Evolutionary conservation across 108 stramenopile genomes (phyloP).

Genomic region (Pseudonitzschia pungens): DNA sequence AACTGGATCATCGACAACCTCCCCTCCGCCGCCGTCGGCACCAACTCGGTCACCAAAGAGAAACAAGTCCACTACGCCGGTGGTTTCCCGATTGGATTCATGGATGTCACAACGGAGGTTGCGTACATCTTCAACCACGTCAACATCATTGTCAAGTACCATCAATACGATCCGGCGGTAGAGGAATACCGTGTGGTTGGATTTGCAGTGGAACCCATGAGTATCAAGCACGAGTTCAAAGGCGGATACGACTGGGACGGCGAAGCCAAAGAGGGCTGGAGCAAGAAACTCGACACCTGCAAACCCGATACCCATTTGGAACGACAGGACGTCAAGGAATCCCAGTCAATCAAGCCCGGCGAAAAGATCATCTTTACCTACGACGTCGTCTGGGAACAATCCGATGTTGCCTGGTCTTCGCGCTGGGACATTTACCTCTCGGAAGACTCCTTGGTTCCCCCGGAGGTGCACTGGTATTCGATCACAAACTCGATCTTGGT

Average conservation of each 20-base stretch:
- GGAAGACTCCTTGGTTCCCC: conserved; percentile 89
- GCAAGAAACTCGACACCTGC: conserved; percentile 74
- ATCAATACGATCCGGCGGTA: conserved; percentile 67
- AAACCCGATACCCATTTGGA: conserved; percentile 37
- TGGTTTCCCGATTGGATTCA: conserved; percentile 93
- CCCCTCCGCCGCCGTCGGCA: conserved; percentile 86
- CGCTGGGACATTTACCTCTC: conserved; percentile 98
- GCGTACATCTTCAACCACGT: conserved; percentile 95
- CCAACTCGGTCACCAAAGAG: conserved; percentile 44
- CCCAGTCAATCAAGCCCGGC: conserved; percentile 53
- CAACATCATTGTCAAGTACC: conserved; percentile 90
- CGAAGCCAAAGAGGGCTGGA: conserved; percentile 48
- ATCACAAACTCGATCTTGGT: conserved; percentile 95
- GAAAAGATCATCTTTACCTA: conserved; percentile 95
- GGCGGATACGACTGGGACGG: conserved; percentile 83
- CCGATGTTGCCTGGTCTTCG: conserved; percentile 91
- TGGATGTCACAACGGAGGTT: conserved; percentile 51
- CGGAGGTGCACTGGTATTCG: conserved; percentile 97
- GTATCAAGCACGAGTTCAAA: conserved; percentile 78
- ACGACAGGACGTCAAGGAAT: conserved; percentile 6
- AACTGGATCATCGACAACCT: conserved; percentile 99
- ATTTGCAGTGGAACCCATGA: conserved; percentile 93
- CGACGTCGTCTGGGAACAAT: conserved; percentile 93
- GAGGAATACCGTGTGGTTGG: conserved; percentile 94
- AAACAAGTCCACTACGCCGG: conserved; percentile 80